Base-by-base conservation (phyloP, 768 basidiomycete genomes). In the Paxillus rubicundulus region DNA sequence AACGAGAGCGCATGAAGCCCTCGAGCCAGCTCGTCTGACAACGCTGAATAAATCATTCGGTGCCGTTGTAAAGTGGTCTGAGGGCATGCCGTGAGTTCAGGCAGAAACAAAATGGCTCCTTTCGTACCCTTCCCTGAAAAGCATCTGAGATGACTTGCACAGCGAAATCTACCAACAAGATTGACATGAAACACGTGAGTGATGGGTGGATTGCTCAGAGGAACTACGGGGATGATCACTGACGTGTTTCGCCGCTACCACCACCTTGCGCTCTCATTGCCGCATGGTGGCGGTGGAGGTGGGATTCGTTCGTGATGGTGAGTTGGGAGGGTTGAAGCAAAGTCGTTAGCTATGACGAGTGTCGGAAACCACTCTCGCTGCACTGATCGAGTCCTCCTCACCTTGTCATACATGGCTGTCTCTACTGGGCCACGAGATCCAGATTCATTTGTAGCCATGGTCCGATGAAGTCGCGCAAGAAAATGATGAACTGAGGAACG, bases 261-360 rank as follows among this genome's bases (percentile, higher is more conserved):
- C 80, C 83, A 50, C 77, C 81, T 68, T 82, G 76, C 40, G 77
- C 84, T 65, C 80, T 79, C 91, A 93, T 93, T 43, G 91, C 77
- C 50, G 79, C 78, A 72, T 93, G 91, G 73, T 92, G 87, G 63
- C 87, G 81, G 70, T 93, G 91, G 72, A 88, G 78, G 81, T 82
- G 85, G 47, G 91, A 92, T 62, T 93, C 87, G 70, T 93, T 93
- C 33, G 77, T 77, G 64, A 93, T 85, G 49, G 65, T 75, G 63
- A 93, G 74, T 61, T 77, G 74, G 49, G 77, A 69, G 17, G 91
- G 90, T 60, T 76, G 73, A 49, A 93, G 75, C 45, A 82, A 72
- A 40, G 71, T 66, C 49, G 75, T 81, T 59, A 93, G 72, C 91
- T 92, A 65, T 55, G 55, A 56, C 45, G 59, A 42, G 55, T 56